Base-by-base conservation (phyloP, 129 eudicot species). In the Helianthus tuberosus region DNA sequence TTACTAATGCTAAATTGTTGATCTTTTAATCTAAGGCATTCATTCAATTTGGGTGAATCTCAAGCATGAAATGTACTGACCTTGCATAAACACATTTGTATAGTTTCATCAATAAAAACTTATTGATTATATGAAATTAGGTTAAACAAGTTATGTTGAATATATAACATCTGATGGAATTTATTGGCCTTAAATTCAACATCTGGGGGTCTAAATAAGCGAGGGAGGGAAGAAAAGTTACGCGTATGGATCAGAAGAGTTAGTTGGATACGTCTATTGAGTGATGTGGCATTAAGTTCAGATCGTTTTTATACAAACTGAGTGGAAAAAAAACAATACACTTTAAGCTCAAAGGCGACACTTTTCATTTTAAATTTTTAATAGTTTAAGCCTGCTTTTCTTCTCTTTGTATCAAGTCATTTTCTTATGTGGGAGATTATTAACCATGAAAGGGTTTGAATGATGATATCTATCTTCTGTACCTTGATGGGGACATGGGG, bases 361-460 rank as follows among this genome's bases (percentile, higher is more conserved):
- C 10, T 27, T 60, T 27, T 8, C n/a, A 58, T 15, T 60, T 60
- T n/a, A n/a, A n/a, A n/a, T n/a, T n/a, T n/a, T n/a, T 27, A 27
- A 12, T 27, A 60, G 5, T 32, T 60, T 27, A 29, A 58, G 10
- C 64, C 3, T 8, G 64, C 15, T 58, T 54, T 58, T 58, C 39
- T 58, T 25, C 36, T 58, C 12, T 25, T 23, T 1, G 38, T 11
- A 23, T 23, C 38, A 58, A 58, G 64, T 58, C 39, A 58, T 58
- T 23, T 60, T 60, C 32, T 47, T 64, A 66, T 41, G 14, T 29
- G 79, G 48, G 50, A 5, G 66, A 53, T 13, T 38, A 36, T 38
- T 38, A 36, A 6, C 27, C 11, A 5, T 20, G n/a, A 32, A 64
- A 48, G 50, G 17, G 49, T 63, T 49, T 74, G 71, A 50, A 64